phyloP scores from a whole-genome alignment of 768 basidiomycete species.

The Xerocomellus chrysenteron region DNA sequence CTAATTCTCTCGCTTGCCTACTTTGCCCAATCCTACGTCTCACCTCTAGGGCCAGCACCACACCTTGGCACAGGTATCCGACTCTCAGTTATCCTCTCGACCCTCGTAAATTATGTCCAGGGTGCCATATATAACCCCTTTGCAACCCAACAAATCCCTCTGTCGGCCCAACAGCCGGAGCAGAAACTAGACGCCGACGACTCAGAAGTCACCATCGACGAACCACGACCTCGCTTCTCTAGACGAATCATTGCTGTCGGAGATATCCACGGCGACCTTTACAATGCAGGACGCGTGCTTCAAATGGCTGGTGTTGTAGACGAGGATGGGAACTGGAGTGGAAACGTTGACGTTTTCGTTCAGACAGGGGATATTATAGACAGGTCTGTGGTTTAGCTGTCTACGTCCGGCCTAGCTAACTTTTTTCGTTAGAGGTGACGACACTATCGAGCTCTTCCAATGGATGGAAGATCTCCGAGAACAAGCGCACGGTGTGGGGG shows the following conservation, averaged over 20 bases:
- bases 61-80: slow-evolving; percentile 27
- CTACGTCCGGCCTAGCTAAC: slow-evolving; percentile 11
- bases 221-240: slow-evolving; percentile 33
- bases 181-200: slow-evolving; percentile 5
- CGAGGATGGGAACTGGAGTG: slow-evolving; percentile 74
- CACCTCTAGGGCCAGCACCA: slow-evolving; percentile 33
- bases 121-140: slow-evolving; percentile 24
- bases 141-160: slow-evolving; percentile 11
- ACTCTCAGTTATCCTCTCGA: slow-evolving; percentile 24
- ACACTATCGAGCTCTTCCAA: slow-evolving; percentile 81
- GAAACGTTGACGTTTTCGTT: slow-evolving; percentile 80
- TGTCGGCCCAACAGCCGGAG: slow-evolving; percentile 4
- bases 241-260: slow-evolving; percentile 82
- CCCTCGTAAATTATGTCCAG: slow-evolving; percentile 25
- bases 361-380: slow-evolving; percentile 98
- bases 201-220: slow-evolving; percentile 6
- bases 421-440: slow-evolving; percentile 62
- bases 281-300: slow-evolving; percentile 77
- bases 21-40: slow-evolving; percentile 29
- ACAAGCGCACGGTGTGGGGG: slow-evolving; percentile 69
- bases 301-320: slow-evolving; percentile 79
- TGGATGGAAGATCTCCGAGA: slow-evolving; percentile 83
- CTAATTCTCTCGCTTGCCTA: slow-evolving; percentile 32
- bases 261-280: slow-evolving; percentile 87
- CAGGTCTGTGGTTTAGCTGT: slow-evolving; percentile 47